Percentiles rank a stretch among this genome's conserved stretches.
Evolutionary conservation across 1,139 yeast genomes (phyloP).

Genomic region (Williopsis jadinii): DNA sequence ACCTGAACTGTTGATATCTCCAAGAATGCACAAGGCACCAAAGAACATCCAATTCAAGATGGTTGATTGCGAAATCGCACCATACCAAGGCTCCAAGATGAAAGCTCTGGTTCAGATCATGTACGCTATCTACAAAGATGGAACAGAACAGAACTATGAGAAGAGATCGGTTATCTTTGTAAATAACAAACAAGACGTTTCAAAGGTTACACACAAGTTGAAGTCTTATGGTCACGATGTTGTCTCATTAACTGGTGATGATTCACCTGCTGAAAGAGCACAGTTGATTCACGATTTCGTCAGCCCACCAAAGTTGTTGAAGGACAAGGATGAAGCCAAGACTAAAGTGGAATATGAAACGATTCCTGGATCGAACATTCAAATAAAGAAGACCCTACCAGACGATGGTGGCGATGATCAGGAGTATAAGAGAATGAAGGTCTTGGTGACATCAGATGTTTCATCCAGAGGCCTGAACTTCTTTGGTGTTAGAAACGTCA

Average conservation of each 20-base stretch:
- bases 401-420: neutral
- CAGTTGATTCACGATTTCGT: slow-evolving; percentile 55
- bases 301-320: slow-evolving; percentile 40
- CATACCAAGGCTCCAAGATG: slow-evolving; percentile 76
- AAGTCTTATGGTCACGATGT: slow-evolving; percentile 51
- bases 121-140: slow-evolving; percentile 79
- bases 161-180: slow-evolving; percentile 87
- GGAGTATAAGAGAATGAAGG: slow-evolving; percentile 31
- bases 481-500: slow-evolving; percentile 71
- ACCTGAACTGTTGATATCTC: slow-evolving; percentile 69
- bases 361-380: slow-evolving; percentile 12
- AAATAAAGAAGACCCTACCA: slow-evolving; percentile 2
- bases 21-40: slow-evolving; percentile 78
- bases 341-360: slow-evolving; percentile 18
- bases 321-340: slow-evolving; percentile 12
- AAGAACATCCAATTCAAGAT: slow-evolving; percentile 63
- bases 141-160: slow-evolving; percentile 67
- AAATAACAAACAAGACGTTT: slow-evolving; percentile 62
- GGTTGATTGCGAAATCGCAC: slow-evolving; percentile 67
- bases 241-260: slow-evolving; percentile 60
- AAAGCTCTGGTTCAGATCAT: slow-evolving; percentile 85
- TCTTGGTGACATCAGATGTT: slow-evolving; percentile 84
- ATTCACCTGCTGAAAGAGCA: slow-evolving; percentile 50
- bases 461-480: slow-evolving; percentile 89
- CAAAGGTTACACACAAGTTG: slow-evolving; percentile 46